Percentiles rank a stretch among this genome's conserved stretches.
phyloP scores from a whole-genome alignment of 352 stramenopile genomes.

The Pythium dissimile region DNA sequence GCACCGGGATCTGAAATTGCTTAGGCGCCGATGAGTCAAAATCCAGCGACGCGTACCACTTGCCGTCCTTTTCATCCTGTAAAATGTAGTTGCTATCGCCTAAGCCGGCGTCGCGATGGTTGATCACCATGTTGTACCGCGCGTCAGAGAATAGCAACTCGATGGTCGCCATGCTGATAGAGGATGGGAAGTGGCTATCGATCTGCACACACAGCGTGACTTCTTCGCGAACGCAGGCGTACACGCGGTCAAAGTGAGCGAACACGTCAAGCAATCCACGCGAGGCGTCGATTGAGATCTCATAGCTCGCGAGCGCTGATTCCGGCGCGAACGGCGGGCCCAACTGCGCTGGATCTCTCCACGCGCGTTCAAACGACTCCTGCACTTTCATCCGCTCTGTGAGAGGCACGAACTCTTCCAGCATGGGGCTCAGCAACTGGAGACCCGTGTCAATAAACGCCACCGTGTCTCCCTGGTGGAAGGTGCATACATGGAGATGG shows the following conservation, averaged over 20 bases:
- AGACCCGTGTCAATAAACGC: conserved; percentile 78
- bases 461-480: conserved; percentile 63
- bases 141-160: conserved; percentile 76
- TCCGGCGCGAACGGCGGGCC: conserved; percentile 38
- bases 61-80: conserved; percentile 27
- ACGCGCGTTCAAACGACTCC: conserved; percentile 59
- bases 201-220: conserved; percentile 47
- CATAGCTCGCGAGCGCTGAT: conserved; percentile 35
- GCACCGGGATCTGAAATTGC: conserved; percentile 43
- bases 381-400: conserved; percentile 57
- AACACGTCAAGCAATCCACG: conserved; percentile 46
- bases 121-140: conserved; percentile 61
- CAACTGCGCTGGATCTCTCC: conserved; percentile 40
- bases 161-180: conserved; percentile 54
- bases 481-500: conserved; percentile 71
- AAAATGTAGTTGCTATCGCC: background rate
- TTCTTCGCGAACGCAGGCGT: conserved; percentile 65
- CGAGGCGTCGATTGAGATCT: conserved; percentile 48
- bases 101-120: conserved; percentile 25
- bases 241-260: conserved; percentile 59
- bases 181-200: conserved; percentile 51
- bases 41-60: conserved; percentile 41
- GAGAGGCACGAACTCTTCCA: conserved; percentile 64
- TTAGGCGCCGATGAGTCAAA: conserved; percentile 40
- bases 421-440: conserved; percentile 66